phyloP scores from a whole-genome alignment of 306 rosid species.

The Cucumis sativus region Cucumber_9930_V3 NC_026657.2:9809501-9810000 shows the following conservation, averaged over 20 bases:
- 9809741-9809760: neutral
- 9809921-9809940: neutral
- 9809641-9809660: too few species aligned
- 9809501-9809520: neutral
- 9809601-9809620: neutral
- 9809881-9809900: slow-evolving; percentile 7
- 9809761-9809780: neutral
- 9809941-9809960: slow-evolving; percentile 5
- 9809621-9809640: too few species aligned
- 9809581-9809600: neutral
- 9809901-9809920: neutral
- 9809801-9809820: neutral
- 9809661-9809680: too few species aligned
- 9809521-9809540: neutral
- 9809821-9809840: neutral
- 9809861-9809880: neutral
- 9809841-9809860: neutral
- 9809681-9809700: neutral
- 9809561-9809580: neutral
- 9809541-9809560: neutral
- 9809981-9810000: neutral
- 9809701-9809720: too few species aligned
- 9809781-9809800: neutral
- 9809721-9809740: neutral
- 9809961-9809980: neutral